These are phyloP conservation scores for Hamamelis virginiana DNA, from an alignment of 164 flowering plant species.

Conservation along the genomic window DNA sequence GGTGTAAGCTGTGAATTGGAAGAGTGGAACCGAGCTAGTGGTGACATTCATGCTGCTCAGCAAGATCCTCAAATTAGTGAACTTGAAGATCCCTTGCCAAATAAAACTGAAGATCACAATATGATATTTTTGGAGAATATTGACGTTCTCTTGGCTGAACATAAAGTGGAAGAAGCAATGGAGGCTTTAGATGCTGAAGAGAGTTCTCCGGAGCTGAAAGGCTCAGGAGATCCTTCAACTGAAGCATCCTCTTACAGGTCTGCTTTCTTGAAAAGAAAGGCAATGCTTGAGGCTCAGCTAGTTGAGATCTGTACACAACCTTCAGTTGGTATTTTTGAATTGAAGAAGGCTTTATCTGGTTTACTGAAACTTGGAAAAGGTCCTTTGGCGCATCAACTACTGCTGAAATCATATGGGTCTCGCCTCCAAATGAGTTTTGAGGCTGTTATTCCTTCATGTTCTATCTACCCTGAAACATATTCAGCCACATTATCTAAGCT, in stretches of 20 bases:
- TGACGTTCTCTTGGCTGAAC: slow-evolving; percentile 90
- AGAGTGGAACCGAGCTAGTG: slow-evolving; percentile 49
- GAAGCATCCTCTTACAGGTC: slow-evolving; percentile 59
- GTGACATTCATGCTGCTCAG: slow-evolving; percentile 28
- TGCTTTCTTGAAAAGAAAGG: slow-evolving; percentile 66
- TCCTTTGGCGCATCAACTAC: slow-evolving; percentile 70
- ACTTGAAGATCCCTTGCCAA: slow-evolving; percentile 31
- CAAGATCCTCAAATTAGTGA: slow-evolving; percentile 32
- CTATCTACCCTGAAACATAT: slow-evolving; percentile 70
- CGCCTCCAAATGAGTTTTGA: slow-evolving; percentile 73
- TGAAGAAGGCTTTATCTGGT: slow-evolving; percentile 62
- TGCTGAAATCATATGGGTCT: slow-evolving; percentile 66
- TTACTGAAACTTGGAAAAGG: slow-evolving; percentile 83
- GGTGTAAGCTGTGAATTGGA: slow-evolving; percentile 79
- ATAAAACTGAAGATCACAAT: slow-evolving; percentile 37
- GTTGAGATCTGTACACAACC: slow-evolving; percentile 69
- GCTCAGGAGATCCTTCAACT: slow-evolving; percentile 40
- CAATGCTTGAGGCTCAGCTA: slow-evolving; percentile 68
- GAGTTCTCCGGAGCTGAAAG: slow-evolving; percentile 53
- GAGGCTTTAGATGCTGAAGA: slow-evolving; percentile 72
- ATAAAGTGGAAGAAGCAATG: slow-evolving; percentile 74
- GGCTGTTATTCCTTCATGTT: slow-evolving; percentile 68
- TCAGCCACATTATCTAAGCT: slow-evolving; percentile 76
- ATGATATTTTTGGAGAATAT: slow-evolving; percentile 62
- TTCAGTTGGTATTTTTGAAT: slow-evolving; percentile 47